phyloP scores from a whole-genome alignment of 805 yeast genomes.

The Vanderwaltozyma polyspora region DNA sequence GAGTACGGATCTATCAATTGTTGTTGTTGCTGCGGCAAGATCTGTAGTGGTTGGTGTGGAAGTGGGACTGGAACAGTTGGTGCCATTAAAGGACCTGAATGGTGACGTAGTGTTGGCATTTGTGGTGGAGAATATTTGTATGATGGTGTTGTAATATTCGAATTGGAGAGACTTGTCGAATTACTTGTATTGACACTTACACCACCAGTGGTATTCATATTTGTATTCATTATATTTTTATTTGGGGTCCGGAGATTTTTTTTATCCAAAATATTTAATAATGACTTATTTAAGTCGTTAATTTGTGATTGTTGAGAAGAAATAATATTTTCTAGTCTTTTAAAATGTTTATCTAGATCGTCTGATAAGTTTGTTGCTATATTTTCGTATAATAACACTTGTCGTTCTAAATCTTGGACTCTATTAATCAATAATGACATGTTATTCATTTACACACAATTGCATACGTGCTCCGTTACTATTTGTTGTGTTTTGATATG shows the following conservation, averaged over 20 bases:
- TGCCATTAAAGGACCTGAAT: too few relatives aligned
- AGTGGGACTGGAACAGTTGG: too few relatives aligned
- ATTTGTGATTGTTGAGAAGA: conserved; percentile 24
- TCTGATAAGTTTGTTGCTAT: conserved; percentile 22
- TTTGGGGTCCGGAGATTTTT: too few relatives aligned
- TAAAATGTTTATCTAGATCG: conserved; percentile 21
- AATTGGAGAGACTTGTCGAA: too few relatives aligned
- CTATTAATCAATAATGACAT: conserved; percentile 3
- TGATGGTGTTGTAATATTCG: neutral
- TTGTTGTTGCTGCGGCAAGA: too few relatives aligned
- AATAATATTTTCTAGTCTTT: conserved; percentile 20
- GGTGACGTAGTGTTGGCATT: too few relatives aligned
- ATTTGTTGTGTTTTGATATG: too few relatives aligned
- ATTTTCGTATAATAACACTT: conserved; percentile 19
- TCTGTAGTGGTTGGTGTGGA: too few relatives aligned
- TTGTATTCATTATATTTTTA: too few relatives aligned
- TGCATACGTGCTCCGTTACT: too few relatives aligned
- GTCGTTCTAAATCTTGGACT: conserved; percentile 20
- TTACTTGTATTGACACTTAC: too few relatives aligned
- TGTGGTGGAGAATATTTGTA: too few relatives aligned
- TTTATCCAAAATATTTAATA: neutral
- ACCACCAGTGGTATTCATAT: neutral
- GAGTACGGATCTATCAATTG: neutral
- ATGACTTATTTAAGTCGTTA: conserved; percentile 10
- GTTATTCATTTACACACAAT: neutral